Percentiles rank a stretch among this genome's conserved stretches.
Conservation (phyloP, 169 alveolate genomes). For the Plasmodium knowlesi region DNA sequence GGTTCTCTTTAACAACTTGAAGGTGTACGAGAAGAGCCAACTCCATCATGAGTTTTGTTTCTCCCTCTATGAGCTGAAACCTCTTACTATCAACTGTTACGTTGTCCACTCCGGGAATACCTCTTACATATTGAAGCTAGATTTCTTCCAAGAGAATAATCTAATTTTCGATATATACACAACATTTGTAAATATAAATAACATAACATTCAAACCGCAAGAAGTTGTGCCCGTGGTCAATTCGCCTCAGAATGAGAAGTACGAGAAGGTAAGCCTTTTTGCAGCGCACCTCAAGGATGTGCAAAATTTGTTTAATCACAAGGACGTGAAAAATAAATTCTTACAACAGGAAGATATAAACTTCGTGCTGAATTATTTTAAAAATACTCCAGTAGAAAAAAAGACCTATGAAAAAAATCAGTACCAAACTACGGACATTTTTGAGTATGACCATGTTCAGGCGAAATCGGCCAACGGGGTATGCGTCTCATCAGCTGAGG, state of each 20-base stretch:
- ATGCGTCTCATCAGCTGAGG: neutral
- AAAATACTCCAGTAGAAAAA: neutral
- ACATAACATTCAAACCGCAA: conserved; percentile 54
- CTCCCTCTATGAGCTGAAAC: conserved; percentile 7
- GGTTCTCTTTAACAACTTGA: conserved; percentile 52
- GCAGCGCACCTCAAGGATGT: conserved; percentile 33
- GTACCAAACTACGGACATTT: conserved; percentile 21
- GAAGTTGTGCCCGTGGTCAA: conserved; percentile 17
- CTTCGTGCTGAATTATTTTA: conserved; percentile 47
- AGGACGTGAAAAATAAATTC: conserved; percentile 33
- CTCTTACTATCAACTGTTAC: conserved; percentile 53
- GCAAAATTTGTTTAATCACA: conserved; percentile 57
- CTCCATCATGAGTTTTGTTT: conserved; percentile 60
- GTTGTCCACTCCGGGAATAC: conserved; percentile 50
- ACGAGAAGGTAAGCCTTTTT: conserved; percentile 18
- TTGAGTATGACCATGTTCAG: conserved; percentile 22
- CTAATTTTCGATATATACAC: conserved; percentile 62
- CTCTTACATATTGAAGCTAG: conserved; percentile 56
- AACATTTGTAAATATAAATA: conserved; percentile 63
- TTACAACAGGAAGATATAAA: conserved; percentile 25
- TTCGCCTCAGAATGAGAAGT: conserved; percentile 2
- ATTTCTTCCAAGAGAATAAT: conserved; percentile 52
- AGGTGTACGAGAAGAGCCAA: conserved; percentile 17
- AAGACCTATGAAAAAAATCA: neutral
- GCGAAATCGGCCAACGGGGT: neutral